Conservation (phyloP, 2,329 filamentous ascomycete species). For the Fusarium liriodendri region DNA sequence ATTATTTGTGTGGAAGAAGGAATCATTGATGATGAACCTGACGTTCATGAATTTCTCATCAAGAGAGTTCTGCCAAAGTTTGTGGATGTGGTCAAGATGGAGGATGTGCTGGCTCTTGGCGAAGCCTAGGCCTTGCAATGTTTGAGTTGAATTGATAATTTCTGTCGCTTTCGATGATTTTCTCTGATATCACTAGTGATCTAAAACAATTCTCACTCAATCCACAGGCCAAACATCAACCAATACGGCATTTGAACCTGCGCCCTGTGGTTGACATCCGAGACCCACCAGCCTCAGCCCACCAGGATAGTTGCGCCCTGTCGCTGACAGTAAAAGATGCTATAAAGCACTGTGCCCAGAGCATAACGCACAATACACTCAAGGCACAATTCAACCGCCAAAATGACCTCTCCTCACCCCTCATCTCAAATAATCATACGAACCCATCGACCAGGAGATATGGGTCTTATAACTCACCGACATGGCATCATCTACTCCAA, state of each 20-base stretch:
- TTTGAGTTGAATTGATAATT: background rate
- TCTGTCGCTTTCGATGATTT: background rate
- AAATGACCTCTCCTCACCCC: background rate
- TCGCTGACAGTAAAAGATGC: background rate
- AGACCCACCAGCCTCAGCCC: background rate
- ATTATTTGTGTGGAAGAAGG: background rate
- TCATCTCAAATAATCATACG: background rate
- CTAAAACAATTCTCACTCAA: background rate
- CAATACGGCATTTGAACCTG: background rate
- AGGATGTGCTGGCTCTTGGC: background rate
- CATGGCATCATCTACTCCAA: constrained; percentile 39
- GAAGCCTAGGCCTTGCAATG: background rate
- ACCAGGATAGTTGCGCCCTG: background rate
- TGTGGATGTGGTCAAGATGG: background rate
- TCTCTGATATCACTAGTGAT: background rate
- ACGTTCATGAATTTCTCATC: constrained; percentile 5
- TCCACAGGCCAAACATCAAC: background rate
- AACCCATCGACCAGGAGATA: constrained; percentile 5
- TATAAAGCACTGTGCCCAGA: background rate
- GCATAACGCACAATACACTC: too few relatives aligned
- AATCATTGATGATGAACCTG: background rate
- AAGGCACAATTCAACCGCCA: background rate
- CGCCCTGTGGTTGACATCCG: background rate
- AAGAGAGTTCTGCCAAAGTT: constrained; percentile 8
- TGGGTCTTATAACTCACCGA: constrained; percentile 42